These are phyloP conservation scores for Clavispora fructus DNA, from an alignment of 805 yeast species.

Conservation along the genomic window DNA sequence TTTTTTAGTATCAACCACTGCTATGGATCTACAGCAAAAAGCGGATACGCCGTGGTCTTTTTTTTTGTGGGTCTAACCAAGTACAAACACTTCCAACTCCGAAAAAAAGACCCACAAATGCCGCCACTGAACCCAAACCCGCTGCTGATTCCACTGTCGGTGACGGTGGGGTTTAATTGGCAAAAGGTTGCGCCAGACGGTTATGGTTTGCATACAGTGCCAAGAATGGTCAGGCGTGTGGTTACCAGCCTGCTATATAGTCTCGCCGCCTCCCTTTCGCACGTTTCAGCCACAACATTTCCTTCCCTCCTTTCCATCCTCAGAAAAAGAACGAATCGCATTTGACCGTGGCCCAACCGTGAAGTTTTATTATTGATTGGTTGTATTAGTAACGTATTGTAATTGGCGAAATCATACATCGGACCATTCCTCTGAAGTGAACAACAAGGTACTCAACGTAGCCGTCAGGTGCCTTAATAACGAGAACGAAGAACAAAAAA, in stretches of 20 bases:
- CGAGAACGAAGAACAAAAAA: not conserved
- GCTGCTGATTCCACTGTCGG: no score
- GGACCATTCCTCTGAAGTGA: not conserved
- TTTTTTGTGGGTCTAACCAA: no score
- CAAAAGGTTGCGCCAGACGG: no score
- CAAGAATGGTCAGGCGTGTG: conserved; percentile 5
- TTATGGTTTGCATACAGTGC: no score
- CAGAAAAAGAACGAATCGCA: not conserved
- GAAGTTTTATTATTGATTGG: conserved; percentile 2
- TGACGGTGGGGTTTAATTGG: no score
- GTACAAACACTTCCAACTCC: no score
- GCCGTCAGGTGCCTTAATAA: not conserved
- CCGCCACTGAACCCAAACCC: no score
- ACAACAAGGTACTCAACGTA: conserved; percentile 1
- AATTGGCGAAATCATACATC: conserved; percentile 7
- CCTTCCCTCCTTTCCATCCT: conserved; percentile 1
- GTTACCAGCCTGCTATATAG: conserved; percentile 8
- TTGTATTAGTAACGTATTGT: conserved; percentile 13
- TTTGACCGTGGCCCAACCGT: not conserved
- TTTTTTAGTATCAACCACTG: no score
- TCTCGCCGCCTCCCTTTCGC: not conserved
- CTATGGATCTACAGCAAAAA: no score
- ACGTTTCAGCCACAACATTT: not conserved
- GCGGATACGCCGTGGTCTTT: no score
- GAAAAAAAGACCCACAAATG: no score